Evolutionary conservation across 2,329 filamentous ascomycete species (phyloP), one percentile per base, ranked within the genome.

Genomic region (Aspergillus hiratsukae): DNA sequence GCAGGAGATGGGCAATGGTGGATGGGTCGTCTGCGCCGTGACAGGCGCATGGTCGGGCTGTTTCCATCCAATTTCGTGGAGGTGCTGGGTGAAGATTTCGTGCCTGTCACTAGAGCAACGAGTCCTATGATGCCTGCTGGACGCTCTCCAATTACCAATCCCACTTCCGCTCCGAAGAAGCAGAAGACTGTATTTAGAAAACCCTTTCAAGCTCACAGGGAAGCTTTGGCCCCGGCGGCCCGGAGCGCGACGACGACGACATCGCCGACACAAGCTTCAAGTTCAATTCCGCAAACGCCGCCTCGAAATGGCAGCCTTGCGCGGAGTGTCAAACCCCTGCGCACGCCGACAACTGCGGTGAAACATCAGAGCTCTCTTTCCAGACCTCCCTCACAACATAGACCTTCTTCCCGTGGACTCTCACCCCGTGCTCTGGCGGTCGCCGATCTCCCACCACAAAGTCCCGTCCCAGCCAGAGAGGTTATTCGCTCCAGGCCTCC

Each of bases 51-150:
- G 68, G 87, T 97, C 67, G 94, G 94, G 53, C 81, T 94, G 21
- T 99, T 99, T 69, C 94, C 94, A 0, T 97, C 92, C 68, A 99
- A 99, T 76, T 99, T 99, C 70, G 94, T 99, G 70, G 85, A 95
- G 71, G 83, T 99, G 5, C 82, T 99, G 31, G 88, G 90, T 54
- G 86, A 94, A 58, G 84, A 86, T 71, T 97, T 95, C 72, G 87
- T 90, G 56, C 94, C 94, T 17, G 73, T 78, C 58, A 79, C 72
- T 61, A 73, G 79, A 23, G 74, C 75, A 29, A 72, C 78, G 60
- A 76, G 78, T 61, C 74, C 83, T 63, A 75, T 91, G 75, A 77
- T 77, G 63, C 59, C 69, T 50, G 86, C 78, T 56, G 81, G 78
- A 63, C 78, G 75, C 41, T 73, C 76, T 54, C 75, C 76, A 53